phyloP scores from a whole-genome alignment of 768 basidiomycete species.

The Nevesoporus exiguus region DNA sequence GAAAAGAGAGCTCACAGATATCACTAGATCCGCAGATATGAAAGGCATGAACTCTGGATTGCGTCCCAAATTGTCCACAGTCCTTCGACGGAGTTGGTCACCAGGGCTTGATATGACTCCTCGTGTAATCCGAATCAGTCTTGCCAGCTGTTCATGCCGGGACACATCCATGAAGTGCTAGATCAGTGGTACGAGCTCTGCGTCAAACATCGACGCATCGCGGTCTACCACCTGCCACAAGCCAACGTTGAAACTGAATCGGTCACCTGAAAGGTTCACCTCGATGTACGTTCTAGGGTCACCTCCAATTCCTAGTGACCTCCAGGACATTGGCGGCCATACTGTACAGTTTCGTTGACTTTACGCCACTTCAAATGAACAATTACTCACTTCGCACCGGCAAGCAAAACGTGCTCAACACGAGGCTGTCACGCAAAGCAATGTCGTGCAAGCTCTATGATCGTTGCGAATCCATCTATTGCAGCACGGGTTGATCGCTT shows the following conservation, averaged over 20 bases:
- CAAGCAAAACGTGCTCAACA: conserved; percentile 34
- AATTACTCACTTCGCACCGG: conserved; percentile 29
- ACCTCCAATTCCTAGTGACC: background rate
- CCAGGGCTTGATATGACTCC: conserved; percentile 1
- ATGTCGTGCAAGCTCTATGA: conserved; percentile 22
- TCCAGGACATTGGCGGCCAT: background rate
- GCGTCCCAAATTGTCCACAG: background rate
- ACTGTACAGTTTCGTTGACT: conserved; percentile 14
- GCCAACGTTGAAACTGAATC: background rate
- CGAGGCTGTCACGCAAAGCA: conserved; percentile 25
- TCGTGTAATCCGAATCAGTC: conserved; percentile 7
- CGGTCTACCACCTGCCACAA: background rate
- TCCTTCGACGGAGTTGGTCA: background rate
- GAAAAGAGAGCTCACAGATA: conserved; percentile 1
- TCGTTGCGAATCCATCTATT: conserved; percentile 23
- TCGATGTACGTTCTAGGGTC: background rate
- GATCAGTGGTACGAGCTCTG: background rate
- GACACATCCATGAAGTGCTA: background rate
- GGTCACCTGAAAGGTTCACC: background rate
- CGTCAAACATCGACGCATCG: background rate
- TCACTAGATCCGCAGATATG: conserved; percentile 20
- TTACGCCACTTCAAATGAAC: conserved; percentile 22
- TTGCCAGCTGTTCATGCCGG: background rate
- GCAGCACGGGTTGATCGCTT: conserved; percentile 21
- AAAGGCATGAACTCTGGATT: conserved; percentile 1